Conservation (phyloP, 192 early-diverging fungal species). For the Kappamyces sp. region DNA sequence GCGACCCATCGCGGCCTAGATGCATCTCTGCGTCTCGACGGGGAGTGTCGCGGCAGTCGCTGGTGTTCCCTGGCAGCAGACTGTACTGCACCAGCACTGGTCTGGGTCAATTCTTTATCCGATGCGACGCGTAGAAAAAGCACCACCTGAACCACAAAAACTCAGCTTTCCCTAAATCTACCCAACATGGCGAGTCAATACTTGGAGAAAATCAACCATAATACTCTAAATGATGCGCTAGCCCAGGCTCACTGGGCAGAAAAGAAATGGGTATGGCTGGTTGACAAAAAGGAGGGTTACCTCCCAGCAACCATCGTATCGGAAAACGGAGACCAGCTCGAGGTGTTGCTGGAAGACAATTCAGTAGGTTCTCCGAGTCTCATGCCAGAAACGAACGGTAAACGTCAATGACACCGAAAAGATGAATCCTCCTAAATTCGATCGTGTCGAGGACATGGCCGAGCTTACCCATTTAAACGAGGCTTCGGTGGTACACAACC, state of each 20-base stretch:
- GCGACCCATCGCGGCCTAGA: too few species aligned
- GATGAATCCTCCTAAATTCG: conserved; percentile 99
- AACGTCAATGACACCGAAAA: conserved; percentile 81
- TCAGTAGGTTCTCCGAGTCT: conserved; percentile 45
- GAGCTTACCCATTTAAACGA: conserved; percentile 95
- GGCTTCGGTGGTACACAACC: conserved; percentile 96
- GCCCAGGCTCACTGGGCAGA: conserved; percentile 80
- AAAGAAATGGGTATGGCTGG: conserved; percentile 97
- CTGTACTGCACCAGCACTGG: too few species aligned
- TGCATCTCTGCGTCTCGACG: too few species aligned
- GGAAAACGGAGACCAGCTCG: conserved; percentile 66
- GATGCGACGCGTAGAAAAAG: too few species aligned
- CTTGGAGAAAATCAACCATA: conserved; percentile 10
- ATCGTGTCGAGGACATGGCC: conserved; percentile 98
- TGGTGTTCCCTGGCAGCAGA: too few species aligned
- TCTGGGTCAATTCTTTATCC: too few species aligned
- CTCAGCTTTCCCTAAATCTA: too few species aligned
- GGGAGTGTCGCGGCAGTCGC: too few species aligned
- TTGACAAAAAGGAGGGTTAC: conserved; percentile 86
- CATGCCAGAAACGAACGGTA: conserved; percentile 57
- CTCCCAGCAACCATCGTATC: conserved; percentile 73
- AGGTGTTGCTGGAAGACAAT: conserved; percentile 72
- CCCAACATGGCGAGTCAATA: conserved; percentile 16
- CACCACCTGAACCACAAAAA: too few species aligned
- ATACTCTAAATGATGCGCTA: conserved; percentile 44